Base-by-base conservation (phyloP, 1,139 yeast species). In the Scheffersomyces stambukii region DNA sequence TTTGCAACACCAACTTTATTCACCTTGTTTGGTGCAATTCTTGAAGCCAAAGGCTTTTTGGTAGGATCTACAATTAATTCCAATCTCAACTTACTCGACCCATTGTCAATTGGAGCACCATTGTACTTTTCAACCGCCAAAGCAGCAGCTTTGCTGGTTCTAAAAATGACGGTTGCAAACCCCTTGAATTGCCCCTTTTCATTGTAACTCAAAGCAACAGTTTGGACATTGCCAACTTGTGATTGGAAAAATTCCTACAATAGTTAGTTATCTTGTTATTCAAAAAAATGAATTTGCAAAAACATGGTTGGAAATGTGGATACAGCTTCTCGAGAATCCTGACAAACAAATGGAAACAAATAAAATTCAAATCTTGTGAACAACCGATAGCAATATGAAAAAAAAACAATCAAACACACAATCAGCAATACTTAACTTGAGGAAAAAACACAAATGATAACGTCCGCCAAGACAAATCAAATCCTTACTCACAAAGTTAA, bases 61-160 rank as follows among this genome's bases (percentile, higher is more conserved):
- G 79, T 66, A 43, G 96, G 95, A 54, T 89, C 96, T 51, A 88
- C 71, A 43, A 91, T 76, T 52, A 91, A 69, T 60, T 88, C 96
- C 49, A 91, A 75, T 59, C 74, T 81, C 68, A 91, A 75, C 53
- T 72, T 81, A 43, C 75, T 62, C 37, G 81, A 74, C 36, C 96
- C 96, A 30, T 81, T 81, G 54, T 91, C 98, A 47, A 91, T 84
- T 47, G 96, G 88, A 21, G 95, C 93, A 47, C 93, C 93, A 57
- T 91, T 84, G 66, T 82, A 91, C 51, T 79, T 79, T 49, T 78
- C 77, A 49, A 84, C 86, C 25, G 96, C 96, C 38, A 52, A 50
- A 21, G 55, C 31, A 20, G 98, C 97, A 53, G 72, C 70, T 39
- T 79, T 78, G 36, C 75, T 60, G 36, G 69, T 65, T 54, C 68